Percentiles rank a stretch among this genome's conserved stretches.
Evolutionary conservation across 768 basidiomycete species (phyloP).

Genomic region (Pisolithus marmoratus): DNA sequence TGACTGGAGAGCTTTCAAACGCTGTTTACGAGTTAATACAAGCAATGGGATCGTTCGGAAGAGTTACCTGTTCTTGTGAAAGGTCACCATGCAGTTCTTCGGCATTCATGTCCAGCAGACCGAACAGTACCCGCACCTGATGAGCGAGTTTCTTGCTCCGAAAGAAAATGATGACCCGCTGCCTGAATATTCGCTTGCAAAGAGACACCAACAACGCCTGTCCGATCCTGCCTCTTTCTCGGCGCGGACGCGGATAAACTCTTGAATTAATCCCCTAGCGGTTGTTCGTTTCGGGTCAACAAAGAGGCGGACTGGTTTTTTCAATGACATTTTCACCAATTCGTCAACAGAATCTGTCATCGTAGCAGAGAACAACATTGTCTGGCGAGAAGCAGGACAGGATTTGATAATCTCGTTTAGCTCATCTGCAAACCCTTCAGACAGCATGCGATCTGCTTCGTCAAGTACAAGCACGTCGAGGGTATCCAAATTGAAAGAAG

Average conservation of each 20-base stretch:
- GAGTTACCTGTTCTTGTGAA: slow-evolving; percentile 84
- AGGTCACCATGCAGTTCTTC: slow-evolving; percentile 95
- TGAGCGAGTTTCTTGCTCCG: slow-evolving; percentile 96
- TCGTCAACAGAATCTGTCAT: slow-evolving; percentile 98
- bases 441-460: slow-evolving; percentile 97
- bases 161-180: slow-evolving; percentile 85
- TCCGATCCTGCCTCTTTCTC: slow-evolving; percentile 72
- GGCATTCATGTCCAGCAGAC: slow-evolving; percentile 81
- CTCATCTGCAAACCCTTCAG: slow-evolving; percentile 93
- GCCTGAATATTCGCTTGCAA: slow-evolving; percentile 84
- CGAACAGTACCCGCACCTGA: slow-evolving; percentile 92
- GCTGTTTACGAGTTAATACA: slow-evolving; percentile 39
- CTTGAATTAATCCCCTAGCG: slow-evolving; percentile 82
- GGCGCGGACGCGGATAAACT: slow-evolving; percentile 88
- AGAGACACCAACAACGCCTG: slow-evolving; percentile 72
- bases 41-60: background rate
- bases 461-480: slow-evolving; percentile 93
- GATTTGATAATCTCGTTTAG: slow-evolving; percentile 88
- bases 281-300: slow-evolving; percentile 91
- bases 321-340: slow-evolving; percentile 85
- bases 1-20: slow-evolving; percentile 75
- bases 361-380: slow-evolving; percentile 98
- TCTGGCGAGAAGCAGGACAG: slow-evolving; percentile 85
- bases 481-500: slow-evolving; percentile 85
- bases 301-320: slow-evolving; percentile 90